Percentiles rank a stretch among this genome's conserved stretches.
These are phyloP conservation scores for Favolaschia claudopus DNA, from an alignment of 768 basidiomycete species.

Conservation along the genomic window DNA sequence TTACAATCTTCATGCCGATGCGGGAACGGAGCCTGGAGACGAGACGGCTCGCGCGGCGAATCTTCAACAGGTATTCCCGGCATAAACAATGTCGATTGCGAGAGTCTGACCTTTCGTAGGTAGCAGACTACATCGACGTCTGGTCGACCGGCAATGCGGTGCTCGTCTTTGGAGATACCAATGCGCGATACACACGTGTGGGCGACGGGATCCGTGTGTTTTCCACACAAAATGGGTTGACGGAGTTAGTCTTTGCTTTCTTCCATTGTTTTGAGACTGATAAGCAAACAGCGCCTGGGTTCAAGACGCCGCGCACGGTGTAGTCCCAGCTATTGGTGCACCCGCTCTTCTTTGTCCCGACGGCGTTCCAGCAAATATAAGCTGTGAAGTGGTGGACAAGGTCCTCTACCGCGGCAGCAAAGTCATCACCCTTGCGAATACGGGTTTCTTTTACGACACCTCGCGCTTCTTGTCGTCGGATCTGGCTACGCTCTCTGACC, in stretches of 20 bases:
- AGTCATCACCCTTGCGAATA: conserved; percentile 31
- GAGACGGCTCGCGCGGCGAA: conserved; percentile 41
- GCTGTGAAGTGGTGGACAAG: conserved; percentile 50
- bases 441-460: conserved; percentile 41
- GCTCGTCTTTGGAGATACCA: conserved; percentile 49
- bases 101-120: too few species aligned
- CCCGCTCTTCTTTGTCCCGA: conserved; percentile 38
- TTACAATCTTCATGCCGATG: conserved; percentile 49
- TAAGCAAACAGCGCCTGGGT: conserved; percentile 41
- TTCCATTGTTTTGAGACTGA: neutral
- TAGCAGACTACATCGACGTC: conserved; percentile 35
- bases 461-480: conserved; percentile 37
- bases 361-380: conserved; percentile 41
- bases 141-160: conserved; percentile 44
- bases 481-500: conserved; percentile 44
- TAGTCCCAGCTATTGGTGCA: conserved; percentile 35
- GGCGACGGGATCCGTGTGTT: conserved; percentile 31
- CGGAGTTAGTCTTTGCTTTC: conserved; percentile 1
- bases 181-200: conserved; percentile 42
- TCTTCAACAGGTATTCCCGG: conserved; percentile 41
- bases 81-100: too few species aligned
- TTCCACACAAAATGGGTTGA: conserved; percentile 14
- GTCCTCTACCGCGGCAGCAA: conserved; percentile 38
- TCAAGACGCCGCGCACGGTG: conserved; percentile 33
- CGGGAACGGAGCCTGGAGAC: conserved; percentile 42